Base-by-base conservation (phyloP, 2,329 filamentous ascomycete species). In the Ophiostoma piceae region DNA sequence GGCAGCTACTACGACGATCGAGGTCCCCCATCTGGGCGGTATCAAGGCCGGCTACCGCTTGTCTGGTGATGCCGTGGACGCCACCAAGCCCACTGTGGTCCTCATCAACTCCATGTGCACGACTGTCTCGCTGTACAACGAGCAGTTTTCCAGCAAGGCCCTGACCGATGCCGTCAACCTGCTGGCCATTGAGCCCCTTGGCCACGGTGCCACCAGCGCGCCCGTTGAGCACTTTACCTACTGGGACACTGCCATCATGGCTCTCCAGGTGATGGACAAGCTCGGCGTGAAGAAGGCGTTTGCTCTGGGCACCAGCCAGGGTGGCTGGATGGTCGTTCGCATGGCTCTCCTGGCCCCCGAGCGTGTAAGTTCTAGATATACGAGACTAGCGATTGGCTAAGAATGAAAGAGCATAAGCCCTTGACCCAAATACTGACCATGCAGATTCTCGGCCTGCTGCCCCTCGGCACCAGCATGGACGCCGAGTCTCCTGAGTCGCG, bases 161-260 rank as follows among this genome's bases (percentile, higher is more conserved):
- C 78, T 85, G 29, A 80, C 79, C 0, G 74, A 76, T 37, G 77
- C 77, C 5, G 78, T 81, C 74, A 85, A 85, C 73, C 78, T 86
- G 6, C 75, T 85, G 6, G 83, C 83, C 62, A 79, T 86, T 70
- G 84, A 85, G 76, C 83, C 82, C 1, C 79, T 86, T 0, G 84
- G 84, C 70, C 84, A 86, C 73, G 84, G 84, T 72, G 76, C 80
- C 19, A 71, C 70, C 5, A 67, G 43, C 0, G 37, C 60, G 8
- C 22, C 64, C 37, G 64, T 54, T 39, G 82, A 84, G 74, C 81
- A 84, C 71, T 86, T 84, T 74, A 85, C 82, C 1, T 85, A 84
- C 77, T 86, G 84, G 84, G 84, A 86, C 75, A 77, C 83, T 2
- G 84, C 84, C 64, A 77, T 80, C 71, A 82, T 88, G 82, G 81